Evolutionary conservation across 208 protist genomes (phyloP), one percentile per base, ranked within the genome.

Genomic region (Crithidia thermophila): DNA sequence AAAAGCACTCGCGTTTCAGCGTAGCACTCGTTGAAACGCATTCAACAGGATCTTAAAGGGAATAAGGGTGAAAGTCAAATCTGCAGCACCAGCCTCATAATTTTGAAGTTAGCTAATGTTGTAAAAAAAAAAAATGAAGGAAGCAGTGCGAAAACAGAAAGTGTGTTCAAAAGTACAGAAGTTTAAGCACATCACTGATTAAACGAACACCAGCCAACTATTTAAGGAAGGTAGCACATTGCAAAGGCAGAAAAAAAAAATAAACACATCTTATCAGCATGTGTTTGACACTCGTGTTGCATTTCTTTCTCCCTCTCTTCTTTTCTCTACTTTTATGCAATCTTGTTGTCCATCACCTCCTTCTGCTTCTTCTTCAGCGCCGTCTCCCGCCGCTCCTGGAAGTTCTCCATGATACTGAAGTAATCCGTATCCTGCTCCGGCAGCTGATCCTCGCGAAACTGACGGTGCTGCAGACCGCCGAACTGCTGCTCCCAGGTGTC

Each of bases 401-500:
- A 91, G 37, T 69, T 87, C 53, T 88, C 78, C 45, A 94, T 94
- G 66, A 94, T 91, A 55, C 71, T 81, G 75, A 91, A 90, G 72
- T 94, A 94, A 46, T 91, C 85, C 27, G 82, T 89, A 5, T 88
- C 77, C 28, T 81, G 75, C 69, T 87, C 85, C 3, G 64, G 63
- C 28, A 87, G 27, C 20, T 80, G 57, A 36, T 92, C 88, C 72
- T 94, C 85, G 20, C 81, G 79, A 58, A 90, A 82, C 72, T 90
- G 83, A 6, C 83, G 74, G 46, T 94, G 82, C 60, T 94, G 88
- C 60, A 94, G 68, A 2, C 83, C 85, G 34, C 75, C 81, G 51
- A 94, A 91, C 79, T 91, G 85, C 68, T 75, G 75, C 72, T 94
- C 85, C 81, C 86, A 94, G 58, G 68, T 75, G 47, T 92, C 75